Percentiles rank a stretch among this genome's conserved stretches.
Evolutionary conservation across 148 eudicot species (phyloP).

Genomic region (Persicaria maculosa): DNA sequence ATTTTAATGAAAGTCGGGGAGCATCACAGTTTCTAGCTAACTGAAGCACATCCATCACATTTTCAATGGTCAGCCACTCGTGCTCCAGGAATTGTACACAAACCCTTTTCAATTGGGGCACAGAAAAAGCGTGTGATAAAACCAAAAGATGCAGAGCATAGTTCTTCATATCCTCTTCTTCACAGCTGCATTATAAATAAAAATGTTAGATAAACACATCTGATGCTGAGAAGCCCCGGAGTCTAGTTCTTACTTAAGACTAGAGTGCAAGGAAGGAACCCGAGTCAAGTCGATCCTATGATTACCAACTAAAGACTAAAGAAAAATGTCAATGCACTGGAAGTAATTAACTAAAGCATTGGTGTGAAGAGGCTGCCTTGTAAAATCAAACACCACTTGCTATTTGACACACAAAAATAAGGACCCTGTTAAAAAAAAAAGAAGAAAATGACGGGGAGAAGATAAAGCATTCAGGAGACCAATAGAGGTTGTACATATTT

Average conservation of each 20-base stretch:
- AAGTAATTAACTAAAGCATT: too few species aligned
- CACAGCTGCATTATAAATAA: slow-evolving; percentile 36
- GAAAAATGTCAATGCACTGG: too few species aligned
- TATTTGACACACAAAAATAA: too few species aligned
- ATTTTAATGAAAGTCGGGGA: slow-evolving; percentile 49
- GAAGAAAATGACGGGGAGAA: too few species aligned
- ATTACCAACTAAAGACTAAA: too few species aligned
- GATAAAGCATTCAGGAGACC: background rate
- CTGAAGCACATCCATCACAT: slow-evolving; percentile 72
- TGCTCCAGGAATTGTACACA: slow-evolving; percentile 56
- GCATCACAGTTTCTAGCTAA: slow-evolving; percentile 65
- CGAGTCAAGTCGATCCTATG: too few species aligned
- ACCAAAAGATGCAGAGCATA: slow-evolving; percentile 67
- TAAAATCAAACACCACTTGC: too few species aligned
- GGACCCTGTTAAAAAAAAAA: too few species aligned
- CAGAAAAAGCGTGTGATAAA: slow-evolving; percentile 55
- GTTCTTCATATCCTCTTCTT: slow-evolving; percentile 64
- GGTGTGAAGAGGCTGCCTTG: too few species aligned
- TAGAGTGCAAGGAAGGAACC: too few species aligned
- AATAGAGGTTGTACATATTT: too few species aligned
- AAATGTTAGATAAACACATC: background rate
- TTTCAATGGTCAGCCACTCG: slow-evolving; percentile 44
- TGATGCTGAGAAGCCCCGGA: background rate
- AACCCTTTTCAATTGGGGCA: slow-evolving; percentile 50
- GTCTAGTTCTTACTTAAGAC: too few species aligned